A percentile compares a stretch with the other conserved stretches of the same genome.
These are phyloP conservation scores for Ogataea siamensis DNA, from an alignment of 805 yeast genomes.

Conservation along the genomic window DNA sequence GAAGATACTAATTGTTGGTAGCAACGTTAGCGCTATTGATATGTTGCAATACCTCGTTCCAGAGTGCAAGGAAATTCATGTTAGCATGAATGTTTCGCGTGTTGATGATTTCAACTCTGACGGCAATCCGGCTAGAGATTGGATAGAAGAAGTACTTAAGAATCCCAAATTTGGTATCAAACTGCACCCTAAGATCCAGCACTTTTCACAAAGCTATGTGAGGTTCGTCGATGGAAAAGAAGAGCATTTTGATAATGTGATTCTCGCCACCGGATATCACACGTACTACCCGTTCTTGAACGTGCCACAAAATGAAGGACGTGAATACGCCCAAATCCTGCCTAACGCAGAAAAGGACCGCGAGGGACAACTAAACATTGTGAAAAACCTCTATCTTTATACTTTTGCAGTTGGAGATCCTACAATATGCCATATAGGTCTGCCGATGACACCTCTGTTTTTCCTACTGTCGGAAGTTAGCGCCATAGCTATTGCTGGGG, in stretches of 20 bases:
- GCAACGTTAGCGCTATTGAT: slow-evolving; percentile 69
- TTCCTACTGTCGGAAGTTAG: slow-evolving; percentile 50
- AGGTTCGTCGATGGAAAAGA: slow-evolving; percentile 35
- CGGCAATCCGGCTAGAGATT: slow-evolving; percentile 22
- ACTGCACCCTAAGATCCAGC: slow-evolving; percentile 38
- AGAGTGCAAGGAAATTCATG: slow-evolving; percentile 20
- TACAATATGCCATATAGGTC: slow-evolving; percentile 41
- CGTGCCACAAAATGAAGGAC: slow-evolving; percentile 6
- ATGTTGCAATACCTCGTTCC: slow-evolving; percentile 42
- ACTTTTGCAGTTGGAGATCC: slow-evolving; percentile 43
- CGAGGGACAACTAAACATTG: slow-evolving; percentile 2
- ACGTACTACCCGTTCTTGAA: slow-evolving; percentile 42
- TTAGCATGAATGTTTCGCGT: slow-evolving; percentile 10
- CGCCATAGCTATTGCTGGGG: slow-evolving; percentile 53
- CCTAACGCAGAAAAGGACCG: slow-evolving; percentile 2
- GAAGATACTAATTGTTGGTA: slow-evolving; percentile 31
- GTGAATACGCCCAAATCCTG: slow-evolving; percentile 3
- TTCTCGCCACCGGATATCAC: slow-evolving; percentile 53
- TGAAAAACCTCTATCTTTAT: slow-evolving; percentile 27
- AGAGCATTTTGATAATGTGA: slow-evolving; percentile 37
- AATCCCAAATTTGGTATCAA: slow-evolving; percentile 31
- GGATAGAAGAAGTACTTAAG: slow-evolving; percentile 39
- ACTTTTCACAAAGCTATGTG: slow-evolving; percentile 36
- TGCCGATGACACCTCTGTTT: slow-evolving; percentile 41
- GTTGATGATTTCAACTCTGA: slow-evolving; percentile 10